Percentiles rank a stretch among this genome's conserved stretches.
These are phyloP conservation scores for Geosmithia flava DNA, from an alignment of 2,329 filamentous ascomycete genomes.

Conservation along the genomic window DNA sequence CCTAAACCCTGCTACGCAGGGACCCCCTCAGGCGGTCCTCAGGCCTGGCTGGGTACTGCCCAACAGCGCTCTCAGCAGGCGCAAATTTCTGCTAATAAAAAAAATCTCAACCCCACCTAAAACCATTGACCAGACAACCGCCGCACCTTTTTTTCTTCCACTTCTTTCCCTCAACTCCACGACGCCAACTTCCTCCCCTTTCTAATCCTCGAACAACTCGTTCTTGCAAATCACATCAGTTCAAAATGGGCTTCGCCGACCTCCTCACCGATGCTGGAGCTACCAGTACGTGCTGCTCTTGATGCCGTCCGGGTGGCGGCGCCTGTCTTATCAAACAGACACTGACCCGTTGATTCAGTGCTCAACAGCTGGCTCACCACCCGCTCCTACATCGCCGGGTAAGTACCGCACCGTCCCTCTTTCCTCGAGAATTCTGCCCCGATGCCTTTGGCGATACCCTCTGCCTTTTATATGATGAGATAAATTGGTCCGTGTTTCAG, in stretches of 20 bases:
- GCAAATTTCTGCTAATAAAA: constrained; percentile 15
- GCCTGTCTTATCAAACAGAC: constrained; percentile 12
- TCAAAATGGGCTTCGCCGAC: constrained; percentile 59
- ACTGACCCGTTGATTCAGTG: constrained; percentile 33
- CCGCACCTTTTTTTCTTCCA: constrained; percentile 14
- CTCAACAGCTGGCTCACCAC: constrained; percentile 64
- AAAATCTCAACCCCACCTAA: constrained; percentile 27
- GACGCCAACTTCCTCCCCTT: neutral
- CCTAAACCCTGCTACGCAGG: neutral
- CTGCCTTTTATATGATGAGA: constrained; percentile 49
- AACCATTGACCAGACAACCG: constrained; percentile 22
- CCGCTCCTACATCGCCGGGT: constrained; percentile 75
- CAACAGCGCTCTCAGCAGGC: neutral
- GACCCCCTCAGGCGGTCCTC: neutral
- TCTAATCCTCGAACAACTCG: constrained; percentile 3
- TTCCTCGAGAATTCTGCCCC: neutral
- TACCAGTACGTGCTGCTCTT: constrained; percentile 21
- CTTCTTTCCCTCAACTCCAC: constrained; percentile 13
- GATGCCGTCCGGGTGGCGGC: constrained; percentile 4
- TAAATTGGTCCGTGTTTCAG: constrained; percentile 92
- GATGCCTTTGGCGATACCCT: neutral
- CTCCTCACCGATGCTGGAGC: constrained; percentile 54
- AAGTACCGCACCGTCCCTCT: constrained; percentile 26
- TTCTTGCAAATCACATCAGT: constrained; percentile 13
- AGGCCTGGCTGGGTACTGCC: neutral